phyloP scores from a whole-genome alignment of 1,284 basidiomycete genomes.

The Pseudozyma flocculosa region DNA sequence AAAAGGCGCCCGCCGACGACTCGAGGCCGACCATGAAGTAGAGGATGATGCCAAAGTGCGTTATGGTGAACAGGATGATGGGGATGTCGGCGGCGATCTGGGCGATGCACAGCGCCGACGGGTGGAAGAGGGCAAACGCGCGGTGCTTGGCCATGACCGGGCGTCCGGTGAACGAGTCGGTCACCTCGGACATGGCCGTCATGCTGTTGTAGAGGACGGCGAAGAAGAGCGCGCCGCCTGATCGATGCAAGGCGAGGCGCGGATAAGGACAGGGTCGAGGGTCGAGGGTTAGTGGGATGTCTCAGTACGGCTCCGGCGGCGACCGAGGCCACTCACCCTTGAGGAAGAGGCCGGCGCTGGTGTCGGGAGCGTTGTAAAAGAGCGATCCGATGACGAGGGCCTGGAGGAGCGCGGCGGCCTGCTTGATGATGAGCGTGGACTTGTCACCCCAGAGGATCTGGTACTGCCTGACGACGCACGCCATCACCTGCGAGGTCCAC shows the following conservation, averaged over 20 bases:
- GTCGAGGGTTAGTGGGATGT: too few relatives aligned
- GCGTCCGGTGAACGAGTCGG: conserved; percentile 14
- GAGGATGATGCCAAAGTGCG: conserved; percentile 36
- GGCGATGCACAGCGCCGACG: conserved; percentile 38
- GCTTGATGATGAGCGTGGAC: conserved; percentile 55
- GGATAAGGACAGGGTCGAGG: too few relatives aligned
- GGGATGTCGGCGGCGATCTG: conserved; percentile 49
- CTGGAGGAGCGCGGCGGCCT: conserved; percentile 34
- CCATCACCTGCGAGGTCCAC: neutral
- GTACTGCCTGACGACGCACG: conserved; percentile 30
- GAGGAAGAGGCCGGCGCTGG: conserved; percentile 35
- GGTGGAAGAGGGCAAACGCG: conserved; percentile 44
- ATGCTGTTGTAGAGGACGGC: conserved; percentile 60
- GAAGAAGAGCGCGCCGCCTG: conserved; percentile 31
- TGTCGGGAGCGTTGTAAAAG: conserved; percentile 61
- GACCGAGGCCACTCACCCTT: too few relatives aligned
- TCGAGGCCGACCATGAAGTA: conserved; percentile 47
- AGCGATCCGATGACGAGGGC: conserved; percentile 78
- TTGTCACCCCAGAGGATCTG: conserved; percentile 69
- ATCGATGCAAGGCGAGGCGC: too few relatives aligned
- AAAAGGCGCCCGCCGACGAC: conserved; percentile 38
- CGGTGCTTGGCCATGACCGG: conserved; percentile 49
- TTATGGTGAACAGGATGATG: conserved; percentile 23
- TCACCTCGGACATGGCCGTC: conserved; percentile 58
- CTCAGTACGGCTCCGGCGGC: too few relatives aligned